Conservation (phyloP, 2,329 filamentous ascomycete genomes). For the Xylaria sp. region DNA sequence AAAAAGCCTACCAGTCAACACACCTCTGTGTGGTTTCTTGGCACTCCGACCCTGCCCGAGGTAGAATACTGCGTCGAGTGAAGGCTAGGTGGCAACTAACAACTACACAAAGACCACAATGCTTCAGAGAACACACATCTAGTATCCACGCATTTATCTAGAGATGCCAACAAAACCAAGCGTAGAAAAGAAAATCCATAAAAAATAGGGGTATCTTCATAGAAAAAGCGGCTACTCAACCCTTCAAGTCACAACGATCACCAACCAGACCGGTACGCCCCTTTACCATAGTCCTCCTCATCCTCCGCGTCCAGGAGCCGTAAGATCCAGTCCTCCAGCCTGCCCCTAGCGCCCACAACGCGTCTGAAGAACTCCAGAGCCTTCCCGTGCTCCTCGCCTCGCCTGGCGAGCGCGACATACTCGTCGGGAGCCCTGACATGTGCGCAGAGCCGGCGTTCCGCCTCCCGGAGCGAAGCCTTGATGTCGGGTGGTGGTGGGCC, state of each 20-base stretch:
- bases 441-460: slow-evolving; percentile 36
- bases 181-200: neutral
- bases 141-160: neutral
- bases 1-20: too few species aligned
- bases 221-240: neutral
- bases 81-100: neutral
- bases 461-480: slow-evolving; percentile 39
- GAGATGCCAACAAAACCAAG: neutral
- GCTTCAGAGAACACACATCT: neutral
- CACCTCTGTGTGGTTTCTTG: too few species aligned
- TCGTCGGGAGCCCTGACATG: slow-evolving; percentile 45
- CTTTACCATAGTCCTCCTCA: slow-evolving; percentile 48
- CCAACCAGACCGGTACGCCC: neutral
- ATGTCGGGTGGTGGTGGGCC: neutral
- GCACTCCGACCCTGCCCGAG: too few species aligned
- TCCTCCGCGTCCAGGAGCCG: slow-evolving; percentile 47
- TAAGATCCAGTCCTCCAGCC: slow-evolving; percentile 49
- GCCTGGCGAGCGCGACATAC: slow-evolving; percentile 42
- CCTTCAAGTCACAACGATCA: neutral
- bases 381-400: slow-evolving; percentile 52
- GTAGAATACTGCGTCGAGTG: neutral
- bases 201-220: slow-evolving; percentile 27
- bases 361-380: slow-evolving; percentile 55
- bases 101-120: neutral
- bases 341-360: slow-evolving; percentile 50